Evolutionary conservation across 139 green algal species (phyloP).

Genomic region (Chlorella sp.): DNA sequence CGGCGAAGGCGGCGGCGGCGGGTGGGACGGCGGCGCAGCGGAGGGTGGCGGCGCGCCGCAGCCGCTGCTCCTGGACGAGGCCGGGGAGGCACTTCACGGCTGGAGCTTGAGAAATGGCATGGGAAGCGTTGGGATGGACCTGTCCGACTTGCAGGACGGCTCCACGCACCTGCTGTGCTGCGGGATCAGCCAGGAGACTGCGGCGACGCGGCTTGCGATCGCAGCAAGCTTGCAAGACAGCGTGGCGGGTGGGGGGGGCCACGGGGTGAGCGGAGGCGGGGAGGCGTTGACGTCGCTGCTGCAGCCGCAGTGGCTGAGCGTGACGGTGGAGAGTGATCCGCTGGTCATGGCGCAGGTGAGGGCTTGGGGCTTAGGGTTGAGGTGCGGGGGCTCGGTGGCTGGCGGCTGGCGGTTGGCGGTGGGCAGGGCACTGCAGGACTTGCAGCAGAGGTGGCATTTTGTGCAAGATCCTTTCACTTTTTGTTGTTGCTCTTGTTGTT

Average conservation of each 20-base stretch:
- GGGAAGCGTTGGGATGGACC: conserved; percentile 24
- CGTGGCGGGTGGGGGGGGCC: no score
- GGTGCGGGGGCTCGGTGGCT: background rate
- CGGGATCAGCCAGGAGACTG: no score
- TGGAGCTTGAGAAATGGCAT: conserved; percentile 47
- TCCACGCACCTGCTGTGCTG: conserved; percentile 44
- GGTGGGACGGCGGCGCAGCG: background rate
- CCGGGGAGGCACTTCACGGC: conserved; percentile 27
- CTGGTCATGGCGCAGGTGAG: conserved; percentile 19
- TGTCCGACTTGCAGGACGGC: conserved; percentile 58
- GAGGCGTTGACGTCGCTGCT: background rate
- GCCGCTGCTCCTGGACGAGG: background rate
- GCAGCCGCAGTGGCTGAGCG: conserved; percentile 54
- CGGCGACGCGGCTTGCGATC: no score
- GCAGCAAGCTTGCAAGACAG: no score
- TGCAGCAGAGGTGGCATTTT: no score
- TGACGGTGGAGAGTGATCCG: conserved; percentile 49
- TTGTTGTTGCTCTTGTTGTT: no score
- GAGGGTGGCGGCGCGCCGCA: background rate
- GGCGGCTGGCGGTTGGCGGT: no score
- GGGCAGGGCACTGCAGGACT: no score
- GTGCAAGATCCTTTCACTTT: no score
- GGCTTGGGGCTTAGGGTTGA: background rate
- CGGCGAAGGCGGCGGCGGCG: background rate
- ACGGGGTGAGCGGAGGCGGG: no score